Conservation (phyloP, 805 yeast species). For the Komagataella pseudopastoris region DNA sequence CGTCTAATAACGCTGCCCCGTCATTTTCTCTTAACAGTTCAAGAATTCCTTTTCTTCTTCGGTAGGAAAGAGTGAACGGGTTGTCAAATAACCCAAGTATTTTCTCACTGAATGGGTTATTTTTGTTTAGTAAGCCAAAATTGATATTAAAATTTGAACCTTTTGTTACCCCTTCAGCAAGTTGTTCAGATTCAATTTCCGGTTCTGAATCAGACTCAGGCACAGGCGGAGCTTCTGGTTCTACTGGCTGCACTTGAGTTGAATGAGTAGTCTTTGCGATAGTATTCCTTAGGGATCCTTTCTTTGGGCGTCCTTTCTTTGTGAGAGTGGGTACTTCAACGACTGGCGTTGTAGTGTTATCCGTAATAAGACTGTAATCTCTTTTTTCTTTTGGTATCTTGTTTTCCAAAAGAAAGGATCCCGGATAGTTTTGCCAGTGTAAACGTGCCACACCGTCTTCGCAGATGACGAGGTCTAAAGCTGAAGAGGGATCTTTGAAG, state of each 20-base stretch:
- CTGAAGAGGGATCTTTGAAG: not conserved
- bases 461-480: not conserved
- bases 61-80: conserved; percentile 10
- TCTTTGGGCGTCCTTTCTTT: not conserved
- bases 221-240: not conserved
- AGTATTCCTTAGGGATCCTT: not conserved
- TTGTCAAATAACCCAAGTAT: not conserved
- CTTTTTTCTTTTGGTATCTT: not conserved
- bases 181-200: not conserved
- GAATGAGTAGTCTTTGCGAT: not conserved
- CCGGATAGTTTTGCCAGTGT: not conserved
- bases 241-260: not conserved
- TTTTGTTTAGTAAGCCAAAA: not conserved
- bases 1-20: conserved; percentile 33
- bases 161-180: conserved; percentile 3
- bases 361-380: not conserved
- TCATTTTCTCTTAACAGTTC: conserved; percentile 25
- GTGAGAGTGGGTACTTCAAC: not conserved
- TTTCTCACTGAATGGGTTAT: not conserved
- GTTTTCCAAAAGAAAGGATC: not conserved
- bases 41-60: conserved; percentile 29
- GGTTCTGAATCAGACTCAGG: not conserved
- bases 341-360: not conserved
- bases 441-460: not conserved
- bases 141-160: conserved; percentile 3